Evolutionary conservation across 495 filamentous ascomycete genomes (phyloP), one percentile per base, ranked within the genome.

Genomic region (Entonaema liquescens): DNA sequence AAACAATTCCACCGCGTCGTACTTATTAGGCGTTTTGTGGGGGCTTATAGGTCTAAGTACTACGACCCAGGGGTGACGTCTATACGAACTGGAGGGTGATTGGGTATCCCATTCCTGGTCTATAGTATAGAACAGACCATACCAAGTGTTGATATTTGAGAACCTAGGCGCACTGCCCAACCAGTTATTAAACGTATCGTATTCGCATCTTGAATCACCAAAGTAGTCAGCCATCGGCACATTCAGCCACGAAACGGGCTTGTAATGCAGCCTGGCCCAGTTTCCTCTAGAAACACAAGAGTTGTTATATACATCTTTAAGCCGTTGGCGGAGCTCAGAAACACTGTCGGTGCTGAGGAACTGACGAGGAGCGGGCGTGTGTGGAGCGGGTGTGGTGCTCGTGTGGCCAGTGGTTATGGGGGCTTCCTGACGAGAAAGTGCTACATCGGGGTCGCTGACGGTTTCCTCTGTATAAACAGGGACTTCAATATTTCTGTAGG

Each of bases 91-190:
- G 17, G 52, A 47, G 49, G 68, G 59, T 42, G 42, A 56, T 3
- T 67, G 40, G 6, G 77, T 64, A 44, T 80, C 72, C 80, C 79
- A 84, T 0, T 73, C 77, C 9, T 73, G 75, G 1, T 76, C 65
- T 42, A 81, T 75, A n/a, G 80, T 84, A 57, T 83, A 83, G 70
- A 85, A 85, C 19, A 84, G 74, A 1, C 82, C 82, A 2, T 75
- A 44, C 63, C 79, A 83, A 2, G 79, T 81, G 42, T 82, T 81
- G 2, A 23, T 2, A 1, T 13, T 25, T n/a, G 29, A 55, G 19
- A 80, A 79, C 4, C 21, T 19, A 11, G 56, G 73, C 5, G 67
- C 25, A 5, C 66, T 76, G 0, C 61, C 52, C 5, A 81, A 67
- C 83, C 82, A 84, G 21, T 78, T 72, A 2, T 55, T 61, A 56